Base-by-base conservation (phyloP, 2,329 filamentous ascomycete species). In the Fusarium nematophilum region DNA sequence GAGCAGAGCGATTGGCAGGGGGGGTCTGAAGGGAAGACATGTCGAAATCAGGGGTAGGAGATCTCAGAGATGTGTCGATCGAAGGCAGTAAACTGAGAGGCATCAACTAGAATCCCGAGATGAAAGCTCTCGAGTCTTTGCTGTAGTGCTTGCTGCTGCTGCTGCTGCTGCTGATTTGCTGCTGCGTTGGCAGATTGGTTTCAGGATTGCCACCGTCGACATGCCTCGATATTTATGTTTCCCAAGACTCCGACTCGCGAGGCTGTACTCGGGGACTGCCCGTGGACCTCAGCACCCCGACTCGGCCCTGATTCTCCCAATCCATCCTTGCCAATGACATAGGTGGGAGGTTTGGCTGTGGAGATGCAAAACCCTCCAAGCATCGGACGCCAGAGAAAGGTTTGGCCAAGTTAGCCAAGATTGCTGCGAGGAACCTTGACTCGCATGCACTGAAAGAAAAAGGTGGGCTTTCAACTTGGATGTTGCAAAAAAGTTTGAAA, bases 271-370 rank as follows among this genome's bases (percentile, higher is more conserved):
- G 57, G 43, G 44, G 47, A 44, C 44, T 23, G 25, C 43, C 47
- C 46, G 23, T 59, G 46, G 31, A 38, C 38, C 34, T 43, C 25
- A 46, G 40, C 30, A 52, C 52, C 57, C 40, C 53, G 49, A 48
- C 55, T 65, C 51, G 53, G 56, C 63, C 60, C 53, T 63, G 62
- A 46, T 64, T 64, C 50, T 53, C 29, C 36, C 30, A 59, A 46
- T 40, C 30, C 53, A 68, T 58, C 66, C 66, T 59, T 55, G 64
- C 53, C 47, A 40, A 67, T 68, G 66, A 67, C 66, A 68, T 67
- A n/a, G 53, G 57, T 47, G 49, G 44, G 37, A 48, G 38, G 45
- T 26, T 40, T 36, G 33, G 43, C 39, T 52, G 64, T 68, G 66
- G 64, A 47, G 42, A 65, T 62, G 52, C 14, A 45, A 51, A 38